Conservation (phyloP, 2,329 filamentous ascomycete species). For the Talaromyces sp. region DNA sequence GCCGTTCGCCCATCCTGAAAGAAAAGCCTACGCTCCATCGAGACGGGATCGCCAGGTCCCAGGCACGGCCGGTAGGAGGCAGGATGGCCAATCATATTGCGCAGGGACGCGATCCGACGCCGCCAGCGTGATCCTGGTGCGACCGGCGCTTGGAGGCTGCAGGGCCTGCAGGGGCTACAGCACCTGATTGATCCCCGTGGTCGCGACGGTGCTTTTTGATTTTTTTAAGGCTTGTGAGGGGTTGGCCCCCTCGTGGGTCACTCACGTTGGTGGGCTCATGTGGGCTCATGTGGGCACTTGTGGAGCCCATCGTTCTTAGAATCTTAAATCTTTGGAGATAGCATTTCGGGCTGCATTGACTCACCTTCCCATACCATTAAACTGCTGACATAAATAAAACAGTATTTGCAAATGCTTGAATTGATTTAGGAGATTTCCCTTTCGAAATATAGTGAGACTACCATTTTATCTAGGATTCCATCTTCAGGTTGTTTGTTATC, state of each 20-base stretch:
- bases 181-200: slow-evolving; percentile 9
- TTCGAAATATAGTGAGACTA: too few species aligned
- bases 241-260: slow-evolving; percentile 6
- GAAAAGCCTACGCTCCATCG: slow-evolving; percentile 18
- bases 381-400: too few species aligned
- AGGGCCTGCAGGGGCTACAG: slow-evolving; percentile 1
- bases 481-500: too few species aligned
- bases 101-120: slow-evolving; percentile 8
- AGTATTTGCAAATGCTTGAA: too few species aligned
- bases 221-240: not conserved
- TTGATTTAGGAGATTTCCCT: too few species aligned
- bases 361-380: too few species aligned
- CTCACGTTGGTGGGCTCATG: slow-evolving; percentile 1
- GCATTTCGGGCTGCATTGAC: too few species aligned
- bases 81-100: slow-evolving; percentile 17
- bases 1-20: slow-evolving; percentile 11
- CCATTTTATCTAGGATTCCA: too few species aligned
- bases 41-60: slow-evolving; percentile 17
- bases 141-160: slow-evolving; percentile 16
- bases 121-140: slow-evolving; percentile 17
- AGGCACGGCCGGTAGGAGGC: slow-evolving; percentile 7
- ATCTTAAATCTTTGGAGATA: slow-evolving; percentile 4
- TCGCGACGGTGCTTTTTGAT: not conserved
- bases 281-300: not conserved
- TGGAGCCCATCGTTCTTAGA: slow-evolving; percentile 1